Percentiles rank a stretch among this genome's conserved stretches.
These are phyloP conservation scores for Circinella minor DNA, from an alignment of 371 early-diverging fungal genomes.

Conservation along the genomic window DNA sequence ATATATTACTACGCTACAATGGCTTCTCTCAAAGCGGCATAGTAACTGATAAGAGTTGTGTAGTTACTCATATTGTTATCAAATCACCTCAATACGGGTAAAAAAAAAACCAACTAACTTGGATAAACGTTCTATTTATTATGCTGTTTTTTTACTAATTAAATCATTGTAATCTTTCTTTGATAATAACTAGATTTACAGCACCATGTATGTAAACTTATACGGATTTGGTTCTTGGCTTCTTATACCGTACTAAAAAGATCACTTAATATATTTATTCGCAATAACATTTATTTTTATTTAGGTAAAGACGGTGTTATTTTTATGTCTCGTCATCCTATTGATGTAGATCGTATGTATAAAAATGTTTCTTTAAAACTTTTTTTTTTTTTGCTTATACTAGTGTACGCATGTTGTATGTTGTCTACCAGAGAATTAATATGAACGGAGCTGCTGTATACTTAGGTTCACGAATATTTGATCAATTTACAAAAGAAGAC, in stretches of 20 bases:
- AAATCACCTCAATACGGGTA: constrained; percentile 33
- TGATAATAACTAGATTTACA: constrained; percentile 18
- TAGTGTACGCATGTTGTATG: too few relatives aligned
- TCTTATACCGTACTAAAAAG: too few relatives aligned
- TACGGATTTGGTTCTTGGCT: too few relatives aligned
- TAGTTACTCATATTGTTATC: constrained; percentile 27
- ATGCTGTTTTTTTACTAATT: too few relatives aligned
- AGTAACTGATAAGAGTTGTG: constrained; percentile 21
- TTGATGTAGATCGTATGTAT: constrained; percentile 28
- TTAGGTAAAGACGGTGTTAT: constrained; percentile 32
- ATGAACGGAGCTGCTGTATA: not conserved
- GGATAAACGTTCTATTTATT: too few relatives aligned
- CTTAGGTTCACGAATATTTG: constrained; percentile 26
- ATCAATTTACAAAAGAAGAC: constrained; percentile 26
- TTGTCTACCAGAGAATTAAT: too few relatives aligned
- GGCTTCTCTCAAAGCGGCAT: constrained; percentile 14
- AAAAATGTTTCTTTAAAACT: too few relatives aligned
- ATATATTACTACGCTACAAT: constrained; percentile 23
- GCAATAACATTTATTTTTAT: not conserved
- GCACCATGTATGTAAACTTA: constrained; percentile 24
- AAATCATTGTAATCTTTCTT: too few relatives aligned
- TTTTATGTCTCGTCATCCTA: constrained; percentile 30
- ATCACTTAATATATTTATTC: too few relatives aligned
- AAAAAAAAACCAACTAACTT: not conserved
- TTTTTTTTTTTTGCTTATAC: too few relatives aligned